These are phyloP conservation scores for Cucurbita moschata DNA, from an alignment of 306 rosid species.

Conservation along the genomic window DNA sequence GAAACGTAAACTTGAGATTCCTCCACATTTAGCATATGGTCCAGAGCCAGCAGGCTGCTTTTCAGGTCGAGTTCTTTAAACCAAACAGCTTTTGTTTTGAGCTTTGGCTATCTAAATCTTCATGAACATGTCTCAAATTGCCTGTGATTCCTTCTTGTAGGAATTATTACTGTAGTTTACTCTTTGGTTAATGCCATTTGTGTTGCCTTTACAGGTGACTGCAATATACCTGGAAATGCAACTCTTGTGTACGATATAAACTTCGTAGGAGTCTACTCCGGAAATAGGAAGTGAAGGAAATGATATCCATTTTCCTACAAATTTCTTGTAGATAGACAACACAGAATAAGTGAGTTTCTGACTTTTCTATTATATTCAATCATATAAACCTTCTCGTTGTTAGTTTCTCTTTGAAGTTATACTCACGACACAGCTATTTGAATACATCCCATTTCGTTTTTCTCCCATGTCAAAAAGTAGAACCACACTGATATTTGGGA, in stretches of 20 bases:
- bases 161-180: background rate
- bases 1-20: slow-evolving; percentile 67
- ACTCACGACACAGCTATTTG: background rate
- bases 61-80: slow-evolving; percentile 43
- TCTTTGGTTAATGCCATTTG: slow-evolving; percentile 2
- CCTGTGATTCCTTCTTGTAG: background rate
- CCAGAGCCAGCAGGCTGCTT: slow-evolving; percentile 98
- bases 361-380: background rate
- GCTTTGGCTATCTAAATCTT: background rate
- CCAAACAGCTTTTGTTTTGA: background rate
- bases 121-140: background rate
- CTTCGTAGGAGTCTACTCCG: slow-evolving; percentile 58
- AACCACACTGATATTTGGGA: background rate
- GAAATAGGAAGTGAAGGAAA: slow-evolving; percentile 44
- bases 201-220: slow-evolving; percentile 56
- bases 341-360: slow-evolving; percentile 27
- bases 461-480: background rate
- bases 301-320: slow-evolving; percentile 3
- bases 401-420: background rate
- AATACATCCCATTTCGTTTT: background rate
- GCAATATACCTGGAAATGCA: slow-evolving; percentile 86
- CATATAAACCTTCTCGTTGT: background rate
- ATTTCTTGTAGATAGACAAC: slow-evolving; percentile 2
- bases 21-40: slow-evolving; percentile 85
- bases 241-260: slow-evolving; percentile 77